phyloP scores from a whole-genome alignment of 495 filamentous ascomycete genomes.

The Trichoderma gamsii region DNA sequence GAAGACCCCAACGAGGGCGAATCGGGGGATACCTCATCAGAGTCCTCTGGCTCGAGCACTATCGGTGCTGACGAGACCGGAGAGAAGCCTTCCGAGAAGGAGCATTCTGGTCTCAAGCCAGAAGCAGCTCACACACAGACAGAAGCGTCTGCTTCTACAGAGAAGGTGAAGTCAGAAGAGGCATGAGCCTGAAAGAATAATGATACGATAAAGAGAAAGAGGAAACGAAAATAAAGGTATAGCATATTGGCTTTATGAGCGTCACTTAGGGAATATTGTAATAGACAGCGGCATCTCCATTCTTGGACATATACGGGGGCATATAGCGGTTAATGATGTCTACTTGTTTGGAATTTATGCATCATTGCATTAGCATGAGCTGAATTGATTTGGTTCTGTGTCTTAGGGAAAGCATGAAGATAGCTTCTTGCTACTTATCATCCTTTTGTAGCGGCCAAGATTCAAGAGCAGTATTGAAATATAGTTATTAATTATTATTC shows the following conservation, averaged over 20 bases:
- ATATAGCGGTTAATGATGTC: conserved; percentile 8
- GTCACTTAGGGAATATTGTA: not conserved
- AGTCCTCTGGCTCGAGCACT: not conserved
- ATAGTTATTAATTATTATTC: not conserved
- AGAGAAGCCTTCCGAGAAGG: not conserved
- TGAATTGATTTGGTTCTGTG: not conserved
- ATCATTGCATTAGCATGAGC: not conserved
- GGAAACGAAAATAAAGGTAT: not conserved
- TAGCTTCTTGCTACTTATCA: not conserved
- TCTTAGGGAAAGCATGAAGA: not conserved
- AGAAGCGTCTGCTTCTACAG: not conserved
- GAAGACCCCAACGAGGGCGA: too few relatives aligned
- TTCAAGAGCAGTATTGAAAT: not conserved
- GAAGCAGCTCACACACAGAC: not conserved
- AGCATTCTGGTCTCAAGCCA: not conserved
- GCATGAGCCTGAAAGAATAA: not conserved
- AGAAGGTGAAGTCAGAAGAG: conserved; percentile 1
- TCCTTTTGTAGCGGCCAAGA: not conserved
- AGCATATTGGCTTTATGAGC: not conserved
- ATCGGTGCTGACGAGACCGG: not conserved
- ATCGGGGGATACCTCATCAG: too few relatives aligned
- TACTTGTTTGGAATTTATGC: not conserved
- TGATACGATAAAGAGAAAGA: not conserved
- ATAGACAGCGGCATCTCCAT: conserved; percentile 3
- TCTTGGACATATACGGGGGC: not conserved